Evolutionary conservation across 1,284 basidiomycete species (phyloP), one percentile per base, ranked within the genome.

Genomic region (Amylostereum chailletii): DNA sequence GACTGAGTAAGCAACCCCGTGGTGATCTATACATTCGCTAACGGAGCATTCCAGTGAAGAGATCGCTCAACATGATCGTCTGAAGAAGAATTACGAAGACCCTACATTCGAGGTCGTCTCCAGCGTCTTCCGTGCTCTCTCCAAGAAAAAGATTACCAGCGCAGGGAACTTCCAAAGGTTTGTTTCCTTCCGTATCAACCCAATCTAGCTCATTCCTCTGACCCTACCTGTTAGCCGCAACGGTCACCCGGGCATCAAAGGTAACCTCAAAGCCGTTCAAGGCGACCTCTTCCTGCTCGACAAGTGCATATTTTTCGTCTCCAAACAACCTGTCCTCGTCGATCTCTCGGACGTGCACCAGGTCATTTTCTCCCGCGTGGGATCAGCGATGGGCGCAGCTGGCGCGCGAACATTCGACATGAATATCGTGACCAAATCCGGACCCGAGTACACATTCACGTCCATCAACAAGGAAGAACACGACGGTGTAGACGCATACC

Each of bases 221-320:
- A 5, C 30, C 11, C 38, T 30, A 4, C 38, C 41, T 43, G 44
- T 4, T 51, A 90, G 86, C 57, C 85, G 83, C 10, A 80, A 80
- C 51, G 83, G 84, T 6, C 85, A 86, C 55, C 83, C 86, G 4
- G 83, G 85, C 26, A 81, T 99, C 71, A 98, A 98, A 71, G 94
- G 93, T 58, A 98, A 98, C 68, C 79, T 99, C 61, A 99, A 99
- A 71, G 96, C 96, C 41, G 81, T 90, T 10, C 94, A 97, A 66
- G 96, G 96, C 55, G 92, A 97, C 65, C 81, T 99, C 30, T 99
- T 97, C 77, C 83, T 98, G 72, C 83, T 99, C 54, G 96, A 99
- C 65, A 97, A 97, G 79, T 92, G 90, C 64, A 77, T 99, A 46
- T 91, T 99, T 69, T 99, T 98, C 72, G 94, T 99, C 49, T 94